phyloP scores from a whole-genome alignment of 768 basidiomycete genomes.

The Filobasidium floriforme region DNA sequence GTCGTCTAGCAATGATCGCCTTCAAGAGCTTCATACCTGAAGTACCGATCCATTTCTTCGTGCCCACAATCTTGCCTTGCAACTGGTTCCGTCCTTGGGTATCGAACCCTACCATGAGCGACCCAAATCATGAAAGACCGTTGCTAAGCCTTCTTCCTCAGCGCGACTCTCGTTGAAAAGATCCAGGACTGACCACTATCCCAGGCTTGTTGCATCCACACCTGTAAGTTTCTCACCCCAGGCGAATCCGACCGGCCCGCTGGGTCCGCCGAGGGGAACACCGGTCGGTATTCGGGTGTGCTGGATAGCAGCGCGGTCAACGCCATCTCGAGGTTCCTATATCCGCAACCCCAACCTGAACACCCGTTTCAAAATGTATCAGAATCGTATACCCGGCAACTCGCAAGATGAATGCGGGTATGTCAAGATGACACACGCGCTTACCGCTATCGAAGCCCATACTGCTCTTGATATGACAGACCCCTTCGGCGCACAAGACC shows the following conservation, averaged over 20 bases:
- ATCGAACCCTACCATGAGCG: constrained; percentile 60
- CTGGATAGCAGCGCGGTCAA: constrained; percentile 30
- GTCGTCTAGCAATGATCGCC: neutral
- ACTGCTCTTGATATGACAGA: constrained; percentile 32
- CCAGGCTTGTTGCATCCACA: constrained; percentile 79
- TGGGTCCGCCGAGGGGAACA: constrained; percentile 40
- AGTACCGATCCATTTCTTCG: constrained; percentile 72
- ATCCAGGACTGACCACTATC: constrained; percentile 49
- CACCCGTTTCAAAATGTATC: too few species aligned
- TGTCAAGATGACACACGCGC: constrained; percentile 1
- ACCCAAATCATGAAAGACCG: too few species aligned
- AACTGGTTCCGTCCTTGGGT: constrained; percentile 59
- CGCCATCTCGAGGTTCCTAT: constrained; percentile 47
- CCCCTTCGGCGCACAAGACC: constrained; percentile 30
- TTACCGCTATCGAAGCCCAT: constrained; percentile 37
- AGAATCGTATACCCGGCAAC: too few species aligned
- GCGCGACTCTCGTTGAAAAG: neutral
- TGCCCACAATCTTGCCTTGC: constrained; percentile 52
- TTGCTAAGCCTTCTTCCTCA: neutral
- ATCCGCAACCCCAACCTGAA: constrained; percentile 41
- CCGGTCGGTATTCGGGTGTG: constrained; percentile 23
- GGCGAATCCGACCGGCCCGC: constrained; percentile 49
- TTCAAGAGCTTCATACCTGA: constrained; percentile 51
- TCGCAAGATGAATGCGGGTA: too few species aligned
- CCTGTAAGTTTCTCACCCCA: constrained; percentile 65